Evolutionary conservation across 2,329 filamentous ascomycete species (phyloP).

Genomic region (Alternaria gaisen): DNA sequence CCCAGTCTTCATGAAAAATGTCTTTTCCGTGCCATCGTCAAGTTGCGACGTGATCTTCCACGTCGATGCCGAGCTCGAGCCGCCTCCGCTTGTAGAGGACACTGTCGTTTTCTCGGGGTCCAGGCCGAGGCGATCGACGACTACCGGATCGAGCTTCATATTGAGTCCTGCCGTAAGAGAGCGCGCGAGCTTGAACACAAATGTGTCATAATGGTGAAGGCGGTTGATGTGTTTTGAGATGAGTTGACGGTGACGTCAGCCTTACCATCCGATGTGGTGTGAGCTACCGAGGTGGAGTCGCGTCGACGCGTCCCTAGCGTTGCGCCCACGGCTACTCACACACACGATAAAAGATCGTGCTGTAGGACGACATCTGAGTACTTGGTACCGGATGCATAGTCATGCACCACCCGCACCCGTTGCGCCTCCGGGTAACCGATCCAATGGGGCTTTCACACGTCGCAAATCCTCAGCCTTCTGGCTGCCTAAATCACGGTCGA

Average conservation of each 20-base stretch:
- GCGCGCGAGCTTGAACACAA: neutral
- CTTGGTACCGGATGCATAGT: neutral
- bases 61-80: constrained; percentile 70
- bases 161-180: neutral
- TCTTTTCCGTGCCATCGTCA: constrained; percentile 59
- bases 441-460: neutral
- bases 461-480: neutral
- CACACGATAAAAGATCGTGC: rapidly evolving
- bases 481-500: neutral
- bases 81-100: constrained; percentile 69
- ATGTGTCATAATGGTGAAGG: neutral
- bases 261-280: neutral
- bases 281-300: neutral
- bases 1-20: constrained; percentile 78
- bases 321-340: neutral
- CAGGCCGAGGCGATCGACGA: constrained; percentile 68
- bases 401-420: neutral
- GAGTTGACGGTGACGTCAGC: constrained; percentile 9
- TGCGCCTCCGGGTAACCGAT: neutral
- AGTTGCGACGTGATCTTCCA: constrained; percentile 64
- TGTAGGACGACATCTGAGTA: rapidly evolving
- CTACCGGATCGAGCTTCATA: constrained; percentile 69
- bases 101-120: constrained; percentile 65
- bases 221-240: neutral
- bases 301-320: neutral